Percentiles rank a stretch among this genome's conserved stretches.
phyloP scores from a whole-genome alignment of 805 yeast species.

The Metschnikowia reukaufii region DNA sequence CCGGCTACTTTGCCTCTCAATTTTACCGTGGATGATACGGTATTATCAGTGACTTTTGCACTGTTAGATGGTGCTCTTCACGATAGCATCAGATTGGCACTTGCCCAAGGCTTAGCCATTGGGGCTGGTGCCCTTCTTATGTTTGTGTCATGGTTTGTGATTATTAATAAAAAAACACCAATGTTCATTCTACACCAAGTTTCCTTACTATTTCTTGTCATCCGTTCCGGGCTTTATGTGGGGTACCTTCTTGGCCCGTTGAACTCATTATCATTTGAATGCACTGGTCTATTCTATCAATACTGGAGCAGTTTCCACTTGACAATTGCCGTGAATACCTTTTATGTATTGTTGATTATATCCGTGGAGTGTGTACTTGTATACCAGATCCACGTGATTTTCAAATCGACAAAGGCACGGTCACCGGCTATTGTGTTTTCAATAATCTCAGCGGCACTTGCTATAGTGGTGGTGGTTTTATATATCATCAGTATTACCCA shows the following conservation, averaged over 20 bases:
- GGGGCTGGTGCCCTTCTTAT: conserved; percentile 18
- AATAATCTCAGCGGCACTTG: conserved; percentile 40
- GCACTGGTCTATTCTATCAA: conserved; percentile 32
- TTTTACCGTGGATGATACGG: conserved; percentile 12
- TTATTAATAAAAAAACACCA: conserved; percentile 57
- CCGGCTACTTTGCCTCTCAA: conserved; percentile 14
- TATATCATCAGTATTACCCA: conserved; percentile 55
- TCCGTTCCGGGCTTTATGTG: conserved; percentile 63
- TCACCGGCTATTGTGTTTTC: conserved; percentile 42
- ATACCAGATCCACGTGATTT: conserved; percentile 71
- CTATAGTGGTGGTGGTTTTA: conserved; percentile 55
- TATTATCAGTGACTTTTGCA: conserved; percentile 11
- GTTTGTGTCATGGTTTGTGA: conserved; percentile 18
- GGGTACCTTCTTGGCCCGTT: conserved; percentile 54
- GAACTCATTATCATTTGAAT: conserved; percentile 46
- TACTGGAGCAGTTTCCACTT: conserved; percentile 39
- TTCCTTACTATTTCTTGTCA: conserved; percentile 52
- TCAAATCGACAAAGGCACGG: conserved; percentile 55
- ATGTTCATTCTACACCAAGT: conserved; percentile 71
- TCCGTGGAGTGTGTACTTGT: conserved; percentile 65
- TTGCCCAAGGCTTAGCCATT: conserved; percentile 17
- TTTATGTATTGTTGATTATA: conserved; percentile 59
- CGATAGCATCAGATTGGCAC: conserved; percentile 9
- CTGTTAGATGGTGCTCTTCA: conserved; percentile 9
- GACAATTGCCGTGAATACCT: conserved; percentile 60